Evolutionary conservation across 441 rosid genomes (phyloP).

Genomic region (Corymbia citriodora): DNA sequence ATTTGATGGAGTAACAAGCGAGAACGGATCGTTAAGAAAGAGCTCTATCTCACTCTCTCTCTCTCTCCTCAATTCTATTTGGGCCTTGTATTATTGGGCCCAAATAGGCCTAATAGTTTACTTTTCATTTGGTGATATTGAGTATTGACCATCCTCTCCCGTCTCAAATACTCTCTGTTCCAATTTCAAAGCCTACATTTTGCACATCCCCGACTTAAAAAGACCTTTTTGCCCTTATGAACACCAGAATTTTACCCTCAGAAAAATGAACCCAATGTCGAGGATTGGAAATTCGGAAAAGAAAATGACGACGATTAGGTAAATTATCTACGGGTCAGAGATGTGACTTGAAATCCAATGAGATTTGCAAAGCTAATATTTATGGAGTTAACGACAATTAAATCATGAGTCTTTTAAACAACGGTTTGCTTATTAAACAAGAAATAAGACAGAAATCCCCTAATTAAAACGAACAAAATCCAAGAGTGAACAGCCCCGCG

Average conservation of each 20-base stretch:
- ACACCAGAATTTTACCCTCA: neutral
- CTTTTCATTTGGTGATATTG: neutral
- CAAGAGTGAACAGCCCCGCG: too few relatives aligned
- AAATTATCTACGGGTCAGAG: neutral
- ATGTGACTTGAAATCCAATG: neutral
- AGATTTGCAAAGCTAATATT: too few relatives aligned
- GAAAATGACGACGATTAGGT: neutral
- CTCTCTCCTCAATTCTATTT: neutral
- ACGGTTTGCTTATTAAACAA: too few relatives aligned
- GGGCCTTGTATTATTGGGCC: neutral
- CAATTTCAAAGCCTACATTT: neutral
- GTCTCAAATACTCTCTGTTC: neutral
- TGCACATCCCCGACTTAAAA: rapidly evolving
- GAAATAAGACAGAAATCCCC: too few relatives aligned
- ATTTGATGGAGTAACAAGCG: too few relatives aligned
- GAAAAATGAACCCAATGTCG: neutral
- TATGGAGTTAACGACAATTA: too few relatives aligned
- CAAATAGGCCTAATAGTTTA: neutral
- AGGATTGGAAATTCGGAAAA: neutral
- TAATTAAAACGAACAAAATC: too few relatives aligned
- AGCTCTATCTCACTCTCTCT: neutral
- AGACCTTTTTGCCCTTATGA: neutral
- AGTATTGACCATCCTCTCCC: neutral
- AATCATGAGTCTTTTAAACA: too few relatives aligned
- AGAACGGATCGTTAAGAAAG: too few relatives aligned